A percentile compares a stretch with the other conserved stretches of the same genome.
phyloP scores from a whole-genome alignment of 2,329 filamentous ascomycete genomes.

The Colletotrichum sp. region DNA sequence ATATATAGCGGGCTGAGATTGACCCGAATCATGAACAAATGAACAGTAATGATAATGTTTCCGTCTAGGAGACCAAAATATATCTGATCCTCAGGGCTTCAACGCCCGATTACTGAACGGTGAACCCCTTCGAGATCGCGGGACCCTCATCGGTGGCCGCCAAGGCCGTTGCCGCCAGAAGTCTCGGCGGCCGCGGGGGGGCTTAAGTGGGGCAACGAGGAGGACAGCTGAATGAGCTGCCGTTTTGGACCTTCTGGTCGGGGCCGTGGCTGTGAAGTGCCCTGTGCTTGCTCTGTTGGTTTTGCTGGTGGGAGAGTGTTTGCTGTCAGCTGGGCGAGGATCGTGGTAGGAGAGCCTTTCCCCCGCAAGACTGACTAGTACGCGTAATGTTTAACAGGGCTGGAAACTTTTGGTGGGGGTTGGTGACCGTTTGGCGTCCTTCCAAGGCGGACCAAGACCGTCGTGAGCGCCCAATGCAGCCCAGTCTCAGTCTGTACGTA shows the following conservation, averaged over 20 bases:
- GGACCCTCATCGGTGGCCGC: not conserved
- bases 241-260: not conserved
- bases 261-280: not conserved
- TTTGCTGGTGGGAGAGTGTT: not conserved
- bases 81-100: not conserved
- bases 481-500: not conserved
- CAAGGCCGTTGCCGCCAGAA: not conserved
- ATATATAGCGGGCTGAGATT: not conserved
- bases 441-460: not conserved
- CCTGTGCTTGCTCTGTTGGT: not conserved
- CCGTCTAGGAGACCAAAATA: not conserved
- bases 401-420: not conserved
- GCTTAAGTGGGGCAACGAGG: not conserved
- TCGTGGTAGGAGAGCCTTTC: not conserved
- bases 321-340: not conserved
- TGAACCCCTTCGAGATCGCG: not conserved
- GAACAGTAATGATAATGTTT: constrained; percentile 18
- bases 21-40: not conserved
- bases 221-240: not conserved
- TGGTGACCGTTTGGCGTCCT: not conserved
- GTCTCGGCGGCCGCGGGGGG: constrained; percentile 4
- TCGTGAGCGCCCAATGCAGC: constrained; percentile 4
- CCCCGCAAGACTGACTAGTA: constrained; percentile 11
- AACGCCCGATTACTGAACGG: not conserved
- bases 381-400: constrained; percentile 16